These are phyloP conservation scores for Sporothrix euskadiensis DNA, from an alignment of 2,329 filamentous ascomycete species.

Conservation along the genomic window DNA sequence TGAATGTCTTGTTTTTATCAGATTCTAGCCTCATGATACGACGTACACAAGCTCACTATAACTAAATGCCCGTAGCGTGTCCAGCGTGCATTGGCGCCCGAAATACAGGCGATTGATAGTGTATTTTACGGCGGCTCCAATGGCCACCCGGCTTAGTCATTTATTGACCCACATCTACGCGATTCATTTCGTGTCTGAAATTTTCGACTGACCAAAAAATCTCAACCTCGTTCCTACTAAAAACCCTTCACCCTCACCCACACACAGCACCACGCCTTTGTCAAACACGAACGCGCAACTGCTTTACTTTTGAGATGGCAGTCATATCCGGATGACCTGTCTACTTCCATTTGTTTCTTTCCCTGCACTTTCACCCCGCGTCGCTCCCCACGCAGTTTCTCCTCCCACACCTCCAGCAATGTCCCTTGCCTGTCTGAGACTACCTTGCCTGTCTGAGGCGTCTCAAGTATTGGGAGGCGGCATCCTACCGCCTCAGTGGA, in stretches of 20 bases:
- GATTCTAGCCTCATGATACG: neutral
- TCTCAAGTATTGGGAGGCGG: neutral
- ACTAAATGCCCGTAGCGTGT: neutral
- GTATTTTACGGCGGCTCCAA: neutral
- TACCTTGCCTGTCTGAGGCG: neutral
- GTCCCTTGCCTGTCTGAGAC: neutral
- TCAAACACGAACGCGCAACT: neutral
- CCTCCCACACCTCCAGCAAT: neutral
- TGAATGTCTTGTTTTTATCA: neutral
- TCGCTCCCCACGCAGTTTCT: neutral
- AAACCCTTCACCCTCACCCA: neutral
- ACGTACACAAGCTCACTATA: neutral
- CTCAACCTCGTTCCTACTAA: neutral
- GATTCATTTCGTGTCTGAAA: neutral
- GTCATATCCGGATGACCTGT: neutral
- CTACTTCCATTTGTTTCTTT: neutral
- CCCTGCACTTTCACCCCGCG: neutral
- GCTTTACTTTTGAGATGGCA: neutral
- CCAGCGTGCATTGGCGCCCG: neutral
- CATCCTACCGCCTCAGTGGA: neutral
- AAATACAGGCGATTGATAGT: neutral
- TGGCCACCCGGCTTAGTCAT: neutral
- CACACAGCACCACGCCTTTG: neutral
- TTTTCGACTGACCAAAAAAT: conserved; percentile 1
- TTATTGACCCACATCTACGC: neutral